A percentile compares a stretch with the other conserved stretches of the same genome.
Conservation (phyloP, 768 basidiomycete species). For the Paxillus rubicundulus region DNA sequence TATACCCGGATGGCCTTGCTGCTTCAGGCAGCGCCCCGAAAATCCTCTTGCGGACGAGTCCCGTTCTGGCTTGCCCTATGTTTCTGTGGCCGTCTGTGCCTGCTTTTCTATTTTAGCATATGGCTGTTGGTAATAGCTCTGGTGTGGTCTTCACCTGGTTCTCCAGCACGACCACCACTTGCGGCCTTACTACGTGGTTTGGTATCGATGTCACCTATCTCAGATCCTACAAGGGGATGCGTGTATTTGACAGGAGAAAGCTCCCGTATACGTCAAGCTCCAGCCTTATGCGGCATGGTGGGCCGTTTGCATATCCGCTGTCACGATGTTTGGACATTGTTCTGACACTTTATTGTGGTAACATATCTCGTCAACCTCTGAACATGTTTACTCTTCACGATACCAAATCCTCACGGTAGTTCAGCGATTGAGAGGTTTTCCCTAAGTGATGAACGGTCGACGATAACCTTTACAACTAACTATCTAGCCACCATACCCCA, state of each 20-base stretch:
- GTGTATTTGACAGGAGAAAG: conserved; percentile 38
- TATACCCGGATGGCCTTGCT: conserved; percentile 48
- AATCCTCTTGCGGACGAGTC: conserved; percentile 43
- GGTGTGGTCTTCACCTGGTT: conserved; percentile 42
- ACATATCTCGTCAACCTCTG: background rate
- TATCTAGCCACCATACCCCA: conserved; percentile 39
- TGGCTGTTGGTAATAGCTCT: conserved; percentile 34
- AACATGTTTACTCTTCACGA: background rate
- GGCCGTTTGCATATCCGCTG: conserved; percentile 21
- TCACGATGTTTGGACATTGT: conserved; percentile 34
- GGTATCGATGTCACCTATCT: conserved; percentile 43
- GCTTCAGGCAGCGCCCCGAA: conserved; percentile 48
- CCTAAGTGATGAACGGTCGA: conserved; percentile 33
- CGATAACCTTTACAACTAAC: conserved; percentile 37
- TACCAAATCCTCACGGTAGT: conserved; percentile 16
- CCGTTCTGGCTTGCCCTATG: conserved; percentile 42
- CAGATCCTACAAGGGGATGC: conserved; percentile 44
- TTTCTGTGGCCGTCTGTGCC: conserved; percentile 31
- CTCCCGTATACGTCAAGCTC: conserved; percentile 45
- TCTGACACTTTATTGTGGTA: background rate
- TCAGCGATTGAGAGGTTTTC: conserved; percentile 38
- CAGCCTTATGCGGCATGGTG: conserved; percentile 43
- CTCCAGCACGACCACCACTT: conserved; percentile 31
- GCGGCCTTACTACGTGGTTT: conserved; percentile 42
- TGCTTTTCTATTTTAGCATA: conserved; percentile 36